Percentiles rank a stretch among this genome's conserved stretches.
Conservation (phyloP, 495 filamentous ascomycete genomes). For the Sporormia fimetaria region DNA sequence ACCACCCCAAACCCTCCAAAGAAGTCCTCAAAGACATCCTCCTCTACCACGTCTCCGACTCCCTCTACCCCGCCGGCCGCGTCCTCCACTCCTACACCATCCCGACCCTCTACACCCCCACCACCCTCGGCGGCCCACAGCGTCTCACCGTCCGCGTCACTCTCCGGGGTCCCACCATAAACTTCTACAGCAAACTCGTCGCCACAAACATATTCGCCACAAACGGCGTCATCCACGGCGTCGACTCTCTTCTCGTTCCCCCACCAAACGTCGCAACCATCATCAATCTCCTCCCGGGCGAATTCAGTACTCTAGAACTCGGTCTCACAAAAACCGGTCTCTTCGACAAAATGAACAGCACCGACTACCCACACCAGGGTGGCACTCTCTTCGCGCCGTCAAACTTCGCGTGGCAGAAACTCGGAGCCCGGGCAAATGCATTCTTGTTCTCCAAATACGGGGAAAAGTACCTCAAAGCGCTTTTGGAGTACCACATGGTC, state of each 20-base stretch:
- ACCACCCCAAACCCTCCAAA: constrained; percentile 44
- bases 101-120: constrained; percentile 49
- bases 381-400: constrained; percentile 65
- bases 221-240: constrained; percentile 72
- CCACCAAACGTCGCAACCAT: constrained; percentile 50
- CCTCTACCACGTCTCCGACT: constrained; percentile 57
- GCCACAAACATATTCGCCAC: constrained; percentile 51
- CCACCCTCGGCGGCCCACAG: constrained; percentile 51
- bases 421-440: constrained; percentile 57
- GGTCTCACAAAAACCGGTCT: constrained; percentile 62
- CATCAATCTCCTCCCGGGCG: constrained; percentile 53
- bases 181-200: constrained; percentile 58
- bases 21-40: constrained; percentile 55
- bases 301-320: constrained; percentile 66
- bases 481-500: constrained; percentile 71
- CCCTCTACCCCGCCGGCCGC: constrained; percentile 47
- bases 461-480: constrained; percentile 53
- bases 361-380: constrained; percentile 35
- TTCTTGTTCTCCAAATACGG: constrained; percentile 69
- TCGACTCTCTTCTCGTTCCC: constrained; percentile 61
- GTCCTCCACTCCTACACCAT: constrained; percentile 56
- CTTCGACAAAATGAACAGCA: constrained; percentile 35
- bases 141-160: constrained; percentile 50
- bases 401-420: constrained; percentile 61
- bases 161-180: constrained; percentile 51